Evolutionary conservation across 2,329 filamentous ascomycete genomes (phyloP).

Genomic region (Aureobasidium vineae): DNA sequence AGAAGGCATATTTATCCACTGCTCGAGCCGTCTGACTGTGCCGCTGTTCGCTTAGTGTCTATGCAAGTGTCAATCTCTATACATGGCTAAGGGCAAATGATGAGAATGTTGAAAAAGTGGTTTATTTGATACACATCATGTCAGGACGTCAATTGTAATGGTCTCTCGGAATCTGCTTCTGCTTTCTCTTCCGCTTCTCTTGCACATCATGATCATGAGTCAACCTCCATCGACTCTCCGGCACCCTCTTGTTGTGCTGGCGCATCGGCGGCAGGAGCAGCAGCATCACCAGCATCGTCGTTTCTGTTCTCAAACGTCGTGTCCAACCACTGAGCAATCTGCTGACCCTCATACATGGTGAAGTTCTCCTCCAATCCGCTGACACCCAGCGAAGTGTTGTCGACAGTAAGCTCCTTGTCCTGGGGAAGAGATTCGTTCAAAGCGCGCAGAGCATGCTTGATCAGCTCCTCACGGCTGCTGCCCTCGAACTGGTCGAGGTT

Average conservation of each 20-base stretch:
- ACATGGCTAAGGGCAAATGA: too few relatives aligned
- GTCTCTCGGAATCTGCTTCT: background rate
- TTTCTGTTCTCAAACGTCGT: constrained; percentile 54
- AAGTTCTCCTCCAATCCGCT: constrained; percentile 87
- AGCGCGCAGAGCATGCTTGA: constrained; percentile 84
- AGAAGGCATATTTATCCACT: too few relatives aligned
- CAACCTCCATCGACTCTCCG: constrained; percentile 57
- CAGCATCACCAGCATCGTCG: constrained; percentile 34
- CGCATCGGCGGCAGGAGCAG: constrained; percentile 30
- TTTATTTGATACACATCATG: constrained; percentile 24
- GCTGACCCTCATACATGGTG: constrained; percentile 85
- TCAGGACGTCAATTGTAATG: constrained; percentile 19
- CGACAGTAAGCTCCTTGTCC: constrained; percentile 95
- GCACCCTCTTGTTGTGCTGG: constrained; percentile 35
- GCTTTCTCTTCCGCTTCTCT: background rate
- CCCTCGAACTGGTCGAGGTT: constrained; percentile 80
- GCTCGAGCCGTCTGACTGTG: background rate
- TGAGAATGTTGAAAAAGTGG: background rate
- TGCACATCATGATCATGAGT: constrained; percentile 35
- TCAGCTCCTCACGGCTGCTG: constrained; percentile 76
- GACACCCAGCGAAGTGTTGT: constrained; percentile 91
- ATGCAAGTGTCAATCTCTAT: background rate
- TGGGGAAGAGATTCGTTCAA: constrained; percentile 94
- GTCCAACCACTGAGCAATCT: constrained; percentile 83
- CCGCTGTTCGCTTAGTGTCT: too few relatives aligned